Percentiles rank a stretch among this genome's conserved stretches.
Conservation (phyloP, 2,329 filamentous ascomycete genomes). For the Ophiocordyceps camponoti-saundersi region DNA sequence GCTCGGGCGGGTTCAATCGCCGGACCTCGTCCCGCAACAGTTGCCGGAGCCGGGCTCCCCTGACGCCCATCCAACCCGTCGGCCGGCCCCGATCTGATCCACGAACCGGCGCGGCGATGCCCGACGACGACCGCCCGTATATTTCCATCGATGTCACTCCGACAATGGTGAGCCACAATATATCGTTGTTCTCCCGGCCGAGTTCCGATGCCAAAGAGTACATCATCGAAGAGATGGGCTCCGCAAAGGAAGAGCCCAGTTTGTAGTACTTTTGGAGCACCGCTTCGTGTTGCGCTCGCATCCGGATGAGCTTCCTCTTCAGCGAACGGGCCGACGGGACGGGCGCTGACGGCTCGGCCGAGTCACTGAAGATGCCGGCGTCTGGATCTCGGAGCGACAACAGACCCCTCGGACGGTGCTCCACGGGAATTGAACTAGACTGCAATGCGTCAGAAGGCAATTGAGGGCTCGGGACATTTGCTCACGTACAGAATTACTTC, state of each 20-base stretch:
- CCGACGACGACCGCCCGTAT: constrained; percentile 71
- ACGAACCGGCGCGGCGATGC: constrained; percentile 46
- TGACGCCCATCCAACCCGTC: constrained; percentile 65
- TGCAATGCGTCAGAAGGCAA: constrained; percentile 13
- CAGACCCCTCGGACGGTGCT: constrained; percentile 43
- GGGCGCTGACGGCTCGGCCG: constrained; percentile 34
- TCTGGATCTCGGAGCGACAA: constrained; percentile 33
- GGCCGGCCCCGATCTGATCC: constrained; percentile 35
- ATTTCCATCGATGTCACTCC: constrained; percentile 89
- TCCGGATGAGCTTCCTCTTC: constrained; percentile 53
- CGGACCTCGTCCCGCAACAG: constrained; percentile 85
- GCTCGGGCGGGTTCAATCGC: constrained; percentile 68
- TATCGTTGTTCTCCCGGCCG: constrained; percentile 88
- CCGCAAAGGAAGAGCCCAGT: constrained; percentile 77
- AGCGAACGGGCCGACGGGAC: constrained; percentile 55
- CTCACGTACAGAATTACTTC: constrained; percentile 66
- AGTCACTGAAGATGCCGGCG: constrained; percentile 28
- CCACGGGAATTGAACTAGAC: constrained; percentile 49
- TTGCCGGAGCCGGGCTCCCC: constrained; percentile 70
- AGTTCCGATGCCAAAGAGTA: constrained; percentile 91
- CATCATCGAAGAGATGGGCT: constrained; percentile 85
- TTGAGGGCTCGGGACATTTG: not conserved
- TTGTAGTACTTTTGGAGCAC: constrained; percentile 72
- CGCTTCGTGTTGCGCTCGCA: constrained; percentile 61
- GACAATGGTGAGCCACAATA: constrained; percentile 88